phyloP scores from a whole-genome alignment of 1,284 basidiomycete species.

The Pulveroboletus sp. region DNA sequence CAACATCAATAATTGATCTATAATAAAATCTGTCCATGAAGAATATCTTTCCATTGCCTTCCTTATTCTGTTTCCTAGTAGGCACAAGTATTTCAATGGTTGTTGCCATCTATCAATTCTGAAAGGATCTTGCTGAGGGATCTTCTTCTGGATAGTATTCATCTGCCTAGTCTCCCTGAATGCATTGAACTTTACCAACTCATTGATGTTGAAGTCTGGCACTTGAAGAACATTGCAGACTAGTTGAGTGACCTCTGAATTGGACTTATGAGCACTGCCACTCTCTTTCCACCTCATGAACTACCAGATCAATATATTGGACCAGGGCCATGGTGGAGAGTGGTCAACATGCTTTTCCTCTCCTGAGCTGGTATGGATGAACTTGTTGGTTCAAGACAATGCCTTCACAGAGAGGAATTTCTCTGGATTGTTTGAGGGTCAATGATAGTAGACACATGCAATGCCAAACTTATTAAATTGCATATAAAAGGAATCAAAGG shows the following conservation, averaged over 20 bases:
- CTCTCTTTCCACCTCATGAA: neutral
- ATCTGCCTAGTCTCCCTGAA: neutral
- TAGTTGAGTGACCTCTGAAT: no score
- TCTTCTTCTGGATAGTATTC: neutral
- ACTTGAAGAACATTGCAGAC: neutral
- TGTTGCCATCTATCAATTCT: neutral
- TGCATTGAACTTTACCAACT: neutral
- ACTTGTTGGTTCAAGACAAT: neutral
- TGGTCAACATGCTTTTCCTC: neutral
- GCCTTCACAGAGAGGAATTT: neutral
- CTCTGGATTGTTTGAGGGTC: neutral
- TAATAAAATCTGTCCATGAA: no score
- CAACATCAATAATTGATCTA: no score
- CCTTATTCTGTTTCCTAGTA: no score
- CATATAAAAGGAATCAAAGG: neutral
- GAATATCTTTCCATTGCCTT: no score
- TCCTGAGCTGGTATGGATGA: neutral
- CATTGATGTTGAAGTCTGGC: neutral
- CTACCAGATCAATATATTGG: neutral
- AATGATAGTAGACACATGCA: neutral
- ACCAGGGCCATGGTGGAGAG: neutral
- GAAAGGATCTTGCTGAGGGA: neutral
- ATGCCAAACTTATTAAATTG: constrained; percentile 2
- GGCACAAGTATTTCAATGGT: no score
- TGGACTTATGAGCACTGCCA: no score